These are phyloP conservation scores for Trichoderma lentiforme DNA, from an alignment of 2,329 filamentous ascomycete species.

Conservation along the genomic window DNA sequence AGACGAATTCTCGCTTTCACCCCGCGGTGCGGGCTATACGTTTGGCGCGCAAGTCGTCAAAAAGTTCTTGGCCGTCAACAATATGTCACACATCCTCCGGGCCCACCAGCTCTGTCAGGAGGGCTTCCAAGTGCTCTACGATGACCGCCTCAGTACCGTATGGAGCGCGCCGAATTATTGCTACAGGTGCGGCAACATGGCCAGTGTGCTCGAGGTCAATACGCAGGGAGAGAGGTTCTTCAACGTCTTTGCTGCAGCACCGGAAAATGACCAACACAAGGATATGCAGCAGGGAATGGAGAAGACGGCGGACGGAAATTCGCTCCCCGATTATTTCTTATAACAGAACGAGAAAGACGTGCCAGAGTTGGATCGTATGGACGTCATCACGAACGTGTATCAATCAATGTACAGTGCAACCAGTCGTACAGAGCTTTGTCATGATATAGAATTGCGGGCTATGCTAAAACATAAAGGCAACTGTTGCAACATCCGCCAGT, in stretches of 20 bases:
- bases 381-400: background rate
- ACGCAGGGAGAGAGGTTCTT: constrained; percentile 91
- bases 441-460: constrained; percentile 15
- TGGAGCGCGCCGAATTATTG: constrained; percentile 98
- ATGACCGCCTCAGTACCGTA: constrained; percentile 89
- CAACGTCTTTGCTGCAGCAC: constrained; percentile 95
- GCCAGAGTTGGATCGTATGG: background rate
- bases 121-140: constrained; percentile 94
- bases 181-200: constrained; percentile 94
- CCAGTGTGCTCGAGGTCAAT: constrained; percentile 93
- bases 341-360: constrained; percentile 33
- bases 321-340: constrained; percentile 70
- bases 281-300: constrained; percentile 76
- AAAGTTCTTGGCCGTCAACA: constrained; percentile 96
- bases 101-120: constrained; percentile 99
- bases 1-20: constrained; percentile 93
- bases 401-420: background rate
- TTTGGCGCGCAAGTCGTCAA: constrained; percentile 97
- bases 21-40: constrained; percentile 91
- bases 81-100: constrained; percentile 94
- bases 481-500: background rate
- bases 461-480: constrained; percentile 1
- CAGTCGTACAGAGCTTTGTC: background rate
- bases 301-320: constrained; percentile 60
- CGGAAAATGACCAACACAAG: constrained; percentile 89